Percentiles rank a stretch among this genome's conserved stretches.
phyloP scores from a whole-genome alignment of 2,329 filamentous ascomycete genomes.

The Fusarium nygamai region DNA sequence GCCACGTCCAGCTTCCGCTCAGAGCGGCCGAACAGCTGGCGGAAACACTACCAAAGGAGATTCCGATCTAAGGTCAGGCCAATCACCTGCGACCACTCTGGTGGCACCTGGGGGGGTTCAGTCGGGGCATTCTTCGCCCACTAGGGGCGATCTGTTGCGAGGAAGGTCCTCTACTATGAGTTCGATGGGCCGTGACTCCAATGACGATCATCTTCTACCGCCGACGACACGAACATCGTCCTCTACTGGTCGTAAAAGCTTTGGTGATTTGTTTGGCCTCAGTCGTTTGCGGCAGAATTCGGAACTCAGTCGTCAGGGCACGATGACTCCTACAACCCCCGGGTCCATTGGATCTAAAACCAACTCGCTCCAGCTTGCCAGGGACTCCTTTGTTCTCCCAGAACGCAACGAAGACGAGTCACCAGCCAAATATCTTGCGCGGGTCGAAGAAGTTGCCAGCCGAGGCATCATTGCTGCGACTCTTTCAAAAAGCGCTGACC shows the following conservation, averaged over 20 bases:
- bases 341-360: constrained; percentile 78
- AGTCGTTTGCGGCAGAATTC: constrained; percentile 83
- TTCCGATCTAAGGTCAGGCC: constrained; percentile 22
- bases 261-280: constrained; percentile 86
- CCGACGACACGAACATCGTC: constrained; percentile 80
- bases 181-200: constrained; percentile 78
- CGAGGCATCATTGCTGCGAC: constrained; percentile 86
- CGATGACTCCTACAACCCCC: constrained; percentile 75
- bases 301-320: constrained; percentile 76
- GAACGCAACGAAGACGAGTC: constrained; percentile 88
- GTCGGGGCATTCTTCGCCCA: constrained; percentile 75
- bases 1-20: constrained; percentile 50
- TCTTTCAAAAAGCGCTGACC: constrained; percentile 85
- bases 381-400: constrained; percentile 77
- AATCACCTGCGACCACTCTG: constrained; percentile 61
- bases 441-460: constrained; percentile 82
- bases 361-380: constrained; percentile 81
- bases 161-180: constrained; percentile 91
- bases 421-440: constrained; percentile 85
- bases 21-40: constrained; percentile 42
- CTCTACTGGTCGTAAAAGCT: constrained; percentile 91
- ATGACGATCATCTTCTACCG: constrained; percentile 74
- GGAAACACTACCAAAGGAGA: constrained; percentile 34
- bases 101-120: constrained; percentile 54
- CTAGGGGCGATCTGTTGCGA: constrained; percentile 69